These are phyloP conservation scores for Leccinum ponderosum DNA, from an alignment of 1,284 basidiomycete species.

Conservation along the genomic window DNA sequence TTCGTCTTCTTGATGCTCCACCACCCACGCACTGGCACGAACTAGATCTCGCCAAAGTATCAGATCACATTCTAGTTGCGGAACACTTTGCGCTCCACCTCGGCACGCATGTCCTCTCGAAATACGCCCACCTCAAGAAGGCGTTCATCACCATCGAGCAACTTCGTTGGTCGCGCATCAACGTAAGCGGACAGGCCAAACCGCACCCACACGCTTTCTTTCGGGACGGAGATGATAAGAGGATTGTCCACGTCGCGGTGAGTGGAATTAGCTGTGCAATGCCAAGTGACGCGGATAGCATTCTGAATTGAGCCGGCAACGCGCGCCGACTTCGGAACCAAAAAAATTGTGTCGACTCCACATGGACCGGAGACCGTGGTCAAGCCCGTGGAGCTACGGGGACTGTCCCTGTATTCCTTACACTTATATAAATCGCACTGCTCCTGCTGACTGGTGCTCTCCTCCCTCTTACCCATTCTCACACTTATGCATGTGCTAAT, in stretches of 20 bases:
- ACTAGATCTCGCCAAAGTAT: slow-evolving; percentile 85
- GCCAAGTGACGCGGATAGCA: neutral
- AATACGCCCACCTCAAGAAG: slow-evolving; percentile 80
- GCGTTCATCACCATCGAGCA: slow-evolving; percentile 78
- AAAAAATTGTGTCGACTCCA: slow-evolving; percentile 12
- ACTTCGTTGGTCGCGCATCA: slow-evolving; percentile 86
- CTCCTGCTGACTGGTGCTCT: neutral
- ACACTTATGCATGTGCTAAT: neutral
- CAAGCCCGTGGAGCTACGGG: slow-evolving; percentile 27
- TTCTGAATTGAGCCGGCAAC: slow-evolving; percentile 22
- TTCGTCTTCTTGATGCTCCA: neutral
- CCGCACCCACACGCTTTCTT: slow-evolving; percentile 83
- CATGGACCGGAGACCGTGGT: slow-evolving; percentile 11
- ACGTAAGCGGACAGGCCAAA: slow-evolving; percentile 46
- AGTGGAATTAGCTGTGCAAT: slow-evolving; percentile 13
- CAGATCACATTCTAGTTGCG: slow-evolving; percentile 79
- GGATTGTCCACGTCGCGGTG: slow-evolving; percentile 66
- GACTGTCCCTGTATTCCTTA: neutral
- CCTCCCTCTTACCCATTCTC: neutral
- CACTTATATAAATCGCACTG: slow-evolving; percentile 15
- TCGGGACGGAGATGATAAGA: slow-evolving; percentile 90
- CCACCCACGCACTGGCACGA: neutral
- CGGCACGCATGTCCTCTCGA: slow-evolving; percentile 81
- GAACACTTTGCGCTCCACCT: slow-evolving; percentile 89
- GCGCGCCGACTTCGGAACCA: slow-evolving; percentile 8